A percentile compares a stretch with the other conserved stretches of the same genome.
These are phyloP conservation scores for Hysterangium stoloniferum DNA, from an alignment of 768 basidiomycete species.

Conservation along the genomic window DNA sequence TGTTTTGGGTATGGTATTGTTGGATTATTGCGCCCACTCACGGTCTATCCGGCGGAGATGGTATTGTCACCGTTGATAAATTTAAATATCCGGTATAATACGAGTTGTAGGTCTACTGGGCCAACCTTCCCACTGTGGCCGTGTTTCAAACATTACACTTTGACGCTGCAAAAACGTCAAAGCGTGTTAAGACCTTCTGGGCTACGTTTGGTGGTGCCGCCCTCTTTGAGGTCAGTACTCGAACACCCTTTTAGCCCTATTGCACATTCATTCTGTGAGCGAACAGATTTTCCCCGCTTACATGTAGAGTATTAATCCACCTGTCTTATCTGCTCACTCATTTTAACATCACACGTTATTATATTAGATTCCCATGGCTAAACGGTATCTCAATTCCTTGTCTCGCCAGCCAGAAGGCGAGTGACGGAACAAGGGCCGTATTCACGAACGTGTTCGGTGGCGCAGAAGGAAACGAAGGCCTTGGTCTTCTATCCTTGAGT, in stretches of 20 bases:
- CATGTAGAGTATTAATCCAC: slow-evolving; percentile 14
- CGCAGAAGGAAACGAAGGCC: slow-evolving; percentile 56
- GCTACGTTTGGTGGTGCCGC: slow-evolving; percentile 15
- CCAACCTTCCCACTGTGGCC: slow-evolving; percentile 47
- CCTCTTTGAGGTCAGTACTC: slow-evolving; percentile 12
- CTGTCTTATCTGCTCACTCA: no score
- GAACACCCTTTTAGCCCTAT: not conserved
- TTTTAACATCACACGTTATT: no score
- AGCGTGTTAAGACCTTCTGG: slow-evolving; percentile 21
- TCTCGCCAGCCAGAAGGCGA: slow-evolving; percentile 49
- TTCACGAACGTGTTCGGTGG: slow-evolving; percentile 64
- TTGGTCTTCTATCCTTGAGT: slow-evolving; percentile 52
- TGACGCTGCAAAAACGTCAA: slow-evolving; percentile 6
- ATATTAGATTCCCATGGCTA: slow-evolving; percentile 18
- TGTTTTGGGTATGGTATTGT: slow-evolving; percentile 48
- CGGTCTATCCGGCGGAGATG: slow-evolving; percentile 57
- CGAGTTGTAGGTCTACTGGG: slow-evolving; percentile 43
- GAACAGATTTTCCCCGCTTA: slow-evolving; percentile 16
- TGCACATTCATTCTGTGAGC: not conserved
- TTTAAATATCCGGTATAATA: not conserved
- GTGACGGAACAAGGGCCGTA: slow-evolving; percentile 34
- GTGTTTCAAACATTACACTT: slow-evolving; percentile 39
- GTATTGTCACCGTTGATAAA: slow-evolving; percentile 15
- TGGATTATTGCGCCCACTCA: slow-evolving; percentile 49
- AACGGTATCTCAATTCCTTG: slow-evolving; percentile 21